Conservation (phyloP, 1,139 yeast species). For the Geotrichum histeridarum region DNA sequence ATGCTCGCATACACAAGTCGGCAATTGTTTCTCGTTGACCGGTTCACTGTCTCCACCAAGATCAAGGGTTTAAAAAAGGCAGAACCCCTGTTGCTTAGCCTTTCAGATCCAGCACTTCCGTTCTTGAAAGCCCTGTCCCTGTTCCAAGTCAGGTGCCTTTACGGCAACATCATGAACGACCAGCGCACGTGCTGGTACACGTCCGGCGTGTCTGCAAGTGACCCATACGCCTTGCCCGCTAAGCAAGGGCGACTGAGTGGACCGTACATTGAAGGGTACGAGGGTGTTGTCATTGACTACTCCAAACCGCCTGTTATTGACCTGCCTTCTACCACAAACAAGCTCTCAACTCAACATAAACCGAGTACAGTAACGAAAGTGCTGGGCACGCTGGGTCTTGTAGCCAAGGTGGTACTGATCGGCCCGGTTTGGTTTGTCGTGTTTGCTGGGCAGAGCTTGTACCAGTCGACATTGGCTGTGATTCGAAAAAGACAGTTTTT, state of each 20-base stretch:
- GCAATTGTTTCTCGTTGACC: slow-evolving; percentile 64
- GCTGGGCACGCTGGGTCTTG: too few relatives aligned
- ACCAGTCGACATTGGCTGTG: too few relatives aligned
- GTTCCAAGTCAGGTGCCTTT: slow-evolving; percentile 53
- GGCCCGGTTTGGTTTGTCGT: too few relatives aligned
- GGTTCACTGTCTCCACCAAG: slow-evolving; percentile 23
- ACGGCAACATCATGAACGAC: slow-evolving; percentile 74
- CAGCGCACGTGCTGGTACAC: slow-evolving; percentile 80
- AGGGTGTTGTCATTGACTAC: slow-evolving; percentile 42
- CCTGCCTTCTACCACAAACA: background rate
- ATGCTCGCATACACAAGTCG: slow-evolving; percentile 65
- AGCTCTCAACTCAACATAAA: too few relatives aligned
- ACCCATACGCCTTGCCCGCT: slow-evolving; percentile 47
- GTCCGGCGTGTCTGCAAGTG: slow-evolving; percentile 51
- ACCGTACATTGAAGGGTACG: slow-evolving; percentile 48
- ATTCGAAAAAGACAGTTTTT: too few relatives aligned
- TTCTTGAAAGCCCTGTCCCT: slow-evolving; percentile 52
- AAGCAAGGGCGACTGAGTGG: slow-evolving; percentile 32
- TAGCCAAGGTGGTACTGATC: too few relatives aligned
- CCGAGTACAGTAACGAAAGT: too few relatives aligned
- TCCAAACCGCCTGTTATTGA: background rate
- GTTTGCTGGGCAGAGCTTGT: too few relatives aligned
- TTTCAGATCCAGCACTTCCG: slow-evolving; percentile 58
- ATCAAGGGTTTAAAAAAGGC: background rate
- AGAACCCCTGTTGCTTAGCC: slow-evolving; percentile 54